phyloP scores from a whole-genome alignment of 805 yeast species.

The Cyberlindnera subsufficiens region DNA sequence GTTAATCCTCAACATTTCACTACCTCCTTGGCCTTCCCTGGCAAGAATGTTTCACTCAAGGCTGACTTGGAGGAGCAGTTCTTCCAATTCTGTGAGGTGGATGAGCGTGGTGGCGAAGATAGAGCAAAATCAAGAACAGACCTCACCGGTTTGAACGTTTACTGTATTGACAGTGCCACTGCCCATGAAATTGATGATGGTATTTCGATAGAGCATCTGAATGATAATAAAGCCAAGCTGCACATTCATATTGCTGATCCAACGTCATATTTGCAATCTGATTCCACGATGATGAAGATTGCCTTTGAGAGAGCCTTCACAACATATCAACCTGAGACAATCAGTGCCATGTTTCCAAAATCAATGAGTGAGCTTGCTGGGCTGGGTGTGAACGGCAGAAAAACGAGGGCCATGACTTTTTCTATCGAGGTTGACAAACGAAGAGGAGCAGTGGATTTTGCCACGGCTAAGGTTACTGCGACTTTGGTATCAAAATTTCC shows the following conservation, averaged over 20 bases:
- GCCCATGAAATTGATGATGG: conserved; percentile 97
- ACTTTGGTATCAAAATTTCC: conserved; percentile 42
- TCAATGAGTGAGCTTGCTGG: conserved; percentile 46
- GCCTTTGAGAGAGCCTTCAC: conserved; percentile 64
- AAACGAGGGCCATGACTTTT: conserved; percentile 45
- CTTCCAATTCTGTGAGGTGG: conserved; percentile 28
- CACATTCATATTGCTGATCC: conserved; percentile 88
- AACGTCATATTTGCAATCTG: conserved; percentile 46
- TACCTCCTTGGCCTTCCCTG: conserved; percentile 39
- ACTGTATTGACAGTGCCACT: conserved; percentile 73
- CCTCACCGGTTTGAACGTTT: conserved; percentile 47
- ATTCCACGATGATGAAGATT: conserved; percentile 35
- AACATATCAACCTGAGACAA: conserved; percentile 63
- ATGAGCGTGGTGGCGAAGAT: conserved; percentile 8
- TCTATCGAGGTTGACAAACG: conserved; percentile 27
- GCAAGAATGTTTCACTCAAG: conserved; percentile 34
- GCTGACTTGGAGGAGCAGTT: conserved; percentile 39
- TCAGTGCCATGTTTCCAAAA: conserved; percentile 66
- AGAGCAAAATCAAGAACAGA: conserved; percentile 29
- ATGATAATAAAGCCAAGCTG: conserved; percentile 33
- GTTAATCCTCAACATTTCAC: conserved; percentile 50
- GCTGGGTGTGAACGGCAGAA: conserved; percentile 35
- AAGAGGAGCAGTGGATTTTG: conserved; percentile 18
- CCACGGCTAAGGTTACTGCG: conserved; percentile 30
- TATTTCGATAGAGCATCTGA: conserved; percentile 45